Evolutionary conservation across 2,329 filamentous ascomycete genomes (phyloP), one percentile per base, ranked within the genome.

Genomic region (Neonectria faginata): DNA sequence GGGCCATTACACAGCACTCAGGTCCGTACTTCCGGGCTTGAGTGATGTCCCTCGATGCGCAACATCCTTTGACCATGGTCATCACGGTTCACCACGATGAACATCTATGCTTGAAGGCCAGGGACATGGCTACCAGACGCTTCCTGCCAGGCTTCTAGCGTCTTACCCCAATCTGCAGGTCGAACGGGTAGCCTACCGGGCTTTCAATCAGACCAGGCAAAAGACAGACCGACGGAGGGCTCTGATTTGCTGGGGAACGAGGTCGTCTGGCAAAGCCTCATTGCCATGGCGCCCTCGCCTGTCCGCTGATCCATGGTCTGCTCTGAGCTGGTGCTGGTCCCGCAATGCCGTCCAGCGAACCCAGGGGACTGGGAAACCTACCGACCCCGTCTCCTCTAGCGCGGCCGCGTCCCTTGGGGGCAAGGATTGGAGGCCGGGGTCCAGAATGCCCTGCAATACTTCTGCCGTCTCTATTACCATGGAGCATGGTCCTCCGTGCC

Each of bases 141-240:
- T 65, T 69, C 53, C 59, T 67, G 61, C 45, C 55, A 51, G 62
- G 67, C 65, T 71, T 71, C 70, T 71, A 65, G 69, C 62, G 64
- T 67, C 64, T 70, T 71, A 62, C 64, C 67, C 62, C 57, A 69
- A 65, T 64, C 61, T 67, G 57, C 55, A 70, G 67, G 65, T 67
- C 52, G 60, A 61, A 68, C 51, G 56, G 59, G 29, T 48, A 59
- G 51, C 36, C 59, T 60, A 59, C 47, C 11, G 18, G 18, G 47
- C 20, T 16, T 9, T 57, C 51, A 58, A 42, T 66, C 62, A 64
- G 57, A 29, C 56, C 61, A 65, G 66, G 51, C 57, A 44, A 65
- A 63, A 53, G 25, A 25, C 25, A 25, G 36, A 33, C 22, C n/a
- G 14, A 55, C 42, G 27, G 53, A 22, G 47, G 31, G 45, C 55